Base-by-base conservation (phyloP, 352 stramenopile species). In the Phytophthora colocasiae region DNA sequence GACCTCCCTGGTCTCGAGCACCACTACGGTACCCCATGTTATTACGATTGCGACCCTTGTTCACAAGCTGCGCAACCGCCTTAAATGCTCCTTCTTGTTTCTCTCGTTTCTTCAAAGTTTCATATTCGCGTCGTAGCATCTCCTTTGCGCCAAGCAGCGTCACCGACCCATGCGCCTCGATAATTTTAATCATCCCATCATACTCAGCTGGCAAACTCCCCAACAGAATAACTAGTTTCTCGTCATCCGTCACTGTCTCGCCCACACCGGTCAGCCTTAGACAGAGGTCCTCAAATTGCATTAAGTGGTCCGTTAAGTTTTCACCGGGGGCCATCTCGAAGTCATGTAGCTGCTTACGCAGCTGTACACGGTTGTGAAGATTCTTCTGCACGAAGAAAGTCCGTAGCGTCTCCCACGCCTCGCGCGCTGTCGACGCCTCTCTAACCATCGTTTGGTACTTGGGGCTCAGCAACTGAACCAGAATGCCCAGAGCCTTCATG, bases 181-280 rank as follows among this genome's bases (percentile, higher is more conserved):
- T 53, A 10, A 53, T 47, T 34, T 45, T 34, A 3, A 63, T 27
- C 11, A 48, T 47, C 1, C 14, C 32, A 24, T 63, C 55, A 41
- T 63, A 63, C 4, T 53, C 31, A 11, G 11, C 19, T 4, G 55
- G 38, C 38, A 63, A 10, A n/a, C 55, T 63, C 7, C 55, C 55
- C 19, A 63, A 17, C 3, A 63, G 44, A 14, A 63, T 55, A 19
- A 63, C 55, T 10, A 63, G 19, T 29, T 55, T 53, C 14, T 63
- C 36, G 12, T 47, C 29, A 9, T 53, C 29, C 3, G 3, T 38
- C 12, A 63, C 24, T 2, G 2, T 12, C 12, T 55, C 19, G 12
- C 55, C 43, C 15, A 47, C 36, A 4, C 44, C 11, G n/a, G 17
- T 19, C 14, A 62, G 17, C 40, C 17, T 12, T 17, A 53, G 11